Conservation (phyloP, 768 basidiomycete genomes). For the Psilocybe azurescens region DNA sequence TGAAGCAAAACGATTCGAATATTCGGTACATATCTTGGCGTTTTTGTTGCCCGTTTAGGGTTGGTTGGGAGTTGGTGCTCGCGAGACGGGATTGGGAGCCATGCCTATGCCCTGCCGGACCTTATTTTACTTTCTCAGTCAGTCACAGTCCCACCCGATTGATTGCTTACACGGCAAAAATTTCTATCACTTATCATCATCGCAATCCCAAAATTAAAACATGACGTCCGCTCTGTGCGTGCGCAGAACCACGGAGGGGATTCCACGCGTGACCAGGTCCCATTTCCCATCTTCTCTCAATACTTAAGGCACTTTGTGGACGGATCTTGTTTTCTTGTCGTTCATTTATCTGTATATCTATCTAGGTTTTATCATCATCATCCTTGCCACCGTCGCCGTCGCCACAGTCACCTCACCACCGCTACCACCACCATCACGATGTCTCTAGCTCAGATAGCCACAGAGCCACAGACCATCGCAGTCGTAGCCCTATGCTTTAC, state of each 20-base stretch:
- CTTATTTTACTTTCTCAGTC: slow-evolving; percentile 12
- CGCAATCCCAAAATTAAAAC: neutral
- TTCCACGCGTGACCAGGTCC: slow-evolving; percentile 14
- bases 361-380: neutral
- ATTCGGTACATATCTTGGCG: too few species aligned
- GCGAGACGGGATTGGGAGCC: neutral
- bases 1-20: too few species aligned
- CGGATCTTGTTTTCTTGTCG: slow-evolving; percentile 16
- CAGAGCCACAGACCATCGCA: slow-evolving; percentile 36
- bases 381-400: neutral
- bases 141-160: slow-evolving; percentile 8
- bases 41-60: neutral
- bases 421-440: neutral
- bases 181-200: neutral
- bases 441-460: slow-evolving; percentile 17
- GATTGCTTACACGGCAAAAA: slow-evolving; percentile 4
- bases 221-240: slow-evolving; percentile 9
- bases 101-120: slow-evolving; percentile 11
- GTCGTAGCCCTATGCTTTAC: slow-evolving; percentile 34
- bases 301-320: slow-evolving; percentile 13
- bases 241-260: neutral
- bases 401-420: neutral
- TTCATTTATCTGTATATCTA: neutral
- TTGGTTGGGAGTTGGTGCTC: neutral
- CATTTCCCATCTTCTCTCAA: neutral